Evolutionary conservation across 1,284 basidiomycete species (phyloP).

Genomic region (Ustilago shanxiensis): DNA sequence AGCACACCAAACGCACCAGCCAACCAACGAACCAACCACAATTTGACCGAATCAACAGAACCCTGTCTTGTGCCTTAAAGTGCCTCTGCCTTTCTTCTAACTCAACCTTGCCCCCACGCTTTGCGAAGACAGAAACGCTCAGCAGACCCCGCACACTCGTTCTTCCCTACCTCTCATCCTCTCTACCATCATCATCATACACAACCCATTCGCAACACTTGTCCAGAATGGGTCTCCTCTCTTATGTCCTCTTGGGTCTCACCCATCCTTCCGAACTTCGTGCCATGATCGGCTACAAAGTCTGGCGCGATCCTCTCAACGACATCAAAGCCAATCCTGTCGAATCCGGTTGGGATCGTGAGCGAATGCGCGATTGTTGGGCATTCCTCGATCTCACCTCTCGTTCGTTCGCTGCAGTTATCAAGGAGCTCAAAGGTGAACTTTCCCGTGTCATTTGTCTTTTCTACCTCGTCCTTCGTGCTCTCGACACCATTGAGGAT

Average conservation of each 20-base stretch:
- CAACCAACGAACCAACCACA: constrained; percentile 4
- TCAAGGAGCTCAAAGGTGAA: constrained; percentile 96
- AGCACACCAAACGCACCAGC: background rate
- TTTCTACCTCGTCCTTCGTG: constrained; percentile 94
- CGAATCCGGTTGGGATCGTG: constrained; percentile 66
- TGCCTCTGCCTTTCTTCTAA: constrained; percentile 2
- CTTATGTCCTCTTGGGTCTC: constrained; percentile 42
- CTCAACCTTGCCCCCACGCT: background rate
- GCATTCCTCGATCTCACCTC: constrained; percentile 88
- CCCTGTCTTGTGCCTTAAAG: background rate
- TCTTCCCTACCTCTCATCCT: background rate
- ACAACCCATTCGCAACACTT: background rate
- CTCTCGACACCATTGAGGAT: constrained; percentile 95
- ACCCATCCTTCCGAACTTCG: constrained; percentile 69
- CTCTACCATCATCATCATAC: background rate
- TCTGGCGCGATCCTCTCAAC: constrained; percentile 72
- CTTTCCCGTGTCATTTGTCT: constrained; percentile 88
- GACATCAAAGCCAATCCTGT: constrained; percentile 69
- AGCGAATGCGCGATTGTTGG: constrained; percentile 89
- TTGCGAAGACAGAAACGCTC: too few species aligned
- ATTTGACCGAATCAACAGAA: background rate
- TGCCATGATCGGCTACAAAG: constrained; percentile 70
- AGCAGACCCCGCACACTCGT: too few species aligned
- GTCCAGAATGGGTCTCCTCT: constrained; percentile 38
- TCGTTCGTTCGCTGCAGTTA: constrained; percentile 90